Evolutionary conservation across 306 rosid species (phyloP), one percentile per base, ranked within the genome.

Genomic region (Glycine soja): DNA sequence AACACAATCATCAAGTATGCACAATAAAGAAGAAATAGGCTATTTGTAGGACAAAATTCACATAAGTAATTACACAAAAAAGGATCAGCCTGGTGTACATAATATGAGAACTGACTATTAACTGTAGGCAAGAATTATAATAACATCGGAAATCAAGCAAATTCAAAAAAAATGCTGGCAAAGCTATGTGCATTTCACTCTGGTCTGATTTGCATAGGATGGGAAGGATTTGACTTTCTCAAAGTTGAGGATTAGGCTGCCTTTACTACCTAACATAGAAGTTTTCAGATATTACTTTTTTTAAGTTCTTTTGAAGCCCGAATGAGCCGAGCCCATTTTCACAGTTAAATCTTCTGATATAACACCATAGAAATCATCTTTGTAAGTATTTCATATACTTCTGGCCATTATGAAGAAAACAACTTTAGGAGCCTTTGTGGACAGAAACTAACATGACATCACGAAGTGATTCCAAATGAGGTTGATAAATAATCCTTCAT

Each of bases 331-430:
- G 71, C 67, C 5, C 76, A 53, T 45, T 59, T 62, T 80, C 45
- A 47, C 77, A 62, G 56, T 59, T 30, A 51, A 67, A 61, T 13
- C 43, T 32, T 40, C 47, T 30, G 16, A 46, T 2, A 46, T 2
- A 5, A 43, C 2, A 67, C 76, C 57, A 43, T 5, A 19, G 51
- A 68, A 78, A 19, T 40, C 73, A 38, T 38, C 45, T 45, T 61
- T 82, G 56, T 8, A 36, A 45, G 57, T 75, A 70, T 75, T 67
- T 19, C 10, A 14, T 30, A 16, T 76, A 45, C 75, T 65, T 73
- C 57, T 36, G 59, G 65, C 57, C 53, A 74, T 38, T 36, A 65
- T 34, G 57, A 72, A 74, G 64, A 68, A 74, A 78, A 62, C 56
- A n/a, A 68, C 9, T 54, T 56, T 48, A 38, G 63, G 30, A 62